Conservation (phyloP, 352 stramenopile genomes). For the Plasmopara halstedii region DNA sequence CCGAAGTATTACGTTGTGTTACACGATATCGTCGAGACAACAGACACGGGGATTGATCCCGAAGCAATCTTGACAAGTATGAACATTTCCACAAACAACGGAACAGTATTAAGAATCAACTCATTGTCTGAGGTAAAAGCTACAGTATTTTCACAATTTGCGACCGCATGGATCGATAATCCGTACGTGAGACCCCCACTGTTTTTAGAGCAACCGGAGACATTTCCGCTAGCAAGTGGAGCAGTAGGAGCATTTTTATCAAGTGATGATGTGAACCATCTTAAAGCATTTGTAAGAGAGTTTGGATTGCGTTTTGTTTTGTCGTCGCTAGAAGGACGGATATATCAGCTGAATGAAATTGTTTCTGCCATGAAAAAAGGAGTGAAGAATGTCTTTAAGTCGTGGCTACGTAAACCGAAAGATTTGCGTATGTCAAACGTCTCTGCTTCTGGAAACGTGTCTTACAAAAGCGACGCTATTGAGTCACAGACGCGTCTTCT, state of each 20-base stretch:
- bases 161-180: slow-evolving; percentile 36
- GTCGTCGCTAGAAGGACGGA: slow-evolving; percentile 68
- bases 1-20: slow-evolving; percentile 87
- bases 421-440: slow-evolving; percentile 35
- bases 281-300: slow-evolving; percentile 68
- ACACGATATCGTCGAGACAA: slow-evolving; percentile 74
- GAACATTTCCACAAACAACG: slow-evolving; percentile 37
- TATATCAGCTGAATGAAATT: slow-evolving; percentile 82
- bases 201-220: slow-evolving; percentile 29
- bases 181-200: slow-evolving; percentile 55
- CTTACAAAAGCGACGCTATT: slow-evolving; percentile 81
- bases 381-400: slow-evolving; percentile 90
- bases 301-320: slow-evolving; percentile 76
- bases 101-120: slow-evolving; percentile 62
- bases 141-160: slow-evolving; percentile 23
- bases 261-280: slow-evolving; percentile 50
- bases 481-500: slow-evolving; percentile 85
- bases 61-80: slow-evolving; percentile 70
- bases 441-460: slow-evolving; percentile 19
- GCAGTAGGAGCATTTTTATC: slow-evolving; percentile 44
- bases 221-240: slow-evolving; percentile 21
- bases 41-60: slow-evolving; percentile 71
- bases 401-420: slow-evolving; percentile 85
- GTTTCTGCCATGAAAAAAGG: slow-evolving; percentile 88
- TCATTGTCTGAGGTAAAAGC: slow-evolving; percentile 35